A percentile compares a stretch with the other conserved stretches of the same genome.
Conservation (phyloP, 345 rosid genomes). For the Cardamine resedifolia region DNA sequence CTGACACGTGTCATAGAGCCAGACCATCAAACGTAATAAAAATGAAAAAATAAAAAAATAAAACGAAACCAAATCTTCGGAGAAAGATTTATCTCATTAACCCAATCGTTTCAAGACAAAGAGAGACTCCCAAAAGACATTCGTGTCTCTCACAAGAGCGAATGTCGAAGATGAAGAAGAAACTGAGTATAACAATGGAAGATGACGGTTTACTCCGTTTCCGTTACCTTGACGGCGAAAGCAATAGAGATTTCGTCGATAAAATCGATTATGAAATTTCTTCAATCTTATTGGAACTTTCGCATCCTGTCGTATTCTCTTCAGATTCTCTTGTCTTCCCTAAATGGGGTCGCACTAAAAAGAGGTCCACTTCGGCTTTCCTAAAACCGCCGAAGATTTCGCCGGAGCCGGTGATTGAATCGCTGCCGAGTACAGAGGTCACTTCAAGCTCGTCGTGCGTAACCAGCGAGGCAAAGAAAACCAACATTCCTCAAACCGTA, state of each 20-base stretch:
- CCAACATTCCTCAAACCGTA: slow-evolving; percentile 9
- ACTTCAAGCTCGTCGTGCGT: slow-evolving; percentile 34
- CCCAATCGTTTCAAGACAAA: slow-evolving; percentile 21
- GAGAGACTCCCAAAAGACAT: neutral
- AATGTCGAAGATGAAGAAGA: slow-evolving; percentile 23
- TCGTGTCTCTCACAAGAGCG: too few relatives aligned
- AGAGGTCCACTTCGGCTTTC: slow-evolving; percentile 1
- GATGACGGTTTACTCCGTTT: neutral
- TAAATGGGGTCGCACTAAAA: slow-evolving; percentile 33
- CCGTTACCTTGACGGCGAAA: slow-evolving; percentile 4
- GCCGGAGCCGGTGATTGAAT: slow-evolving; percentile 16
- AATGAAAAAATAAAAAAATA: neutral
- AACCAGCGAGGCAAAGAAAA: slow-evolving; percentile 36
- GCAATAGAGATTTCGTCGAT: neutral
- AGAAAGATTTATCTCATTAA: slow-evolving; percentile 27
- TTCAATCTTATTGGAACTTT: slow-evolving; percentile 29
- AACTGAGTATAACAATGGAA: slow-evolving; percentile 2
- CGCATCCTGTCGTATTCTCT: slow-evolving; percentile 27
- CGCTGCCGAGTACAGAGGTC: neutral
- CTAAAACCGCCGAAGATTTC: neutral
- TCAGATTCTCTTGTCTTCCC: slow-evolving; percentile 1
- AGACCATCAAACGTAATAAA: slow-evolving; percentile 22
- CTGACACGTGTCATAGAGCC: slow-evolving; percentile 22
- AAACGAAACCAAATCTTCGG: slow-evolving; percentile 22
- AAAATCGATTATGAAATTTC: slow-evolving; percentile 20